Evolutionary conservation across 2,329 filamentous ascomycete species (phyloP), one percentile per base, ranked within the genome.

Genomic region (Sclerotinia nivalis): DNA sequence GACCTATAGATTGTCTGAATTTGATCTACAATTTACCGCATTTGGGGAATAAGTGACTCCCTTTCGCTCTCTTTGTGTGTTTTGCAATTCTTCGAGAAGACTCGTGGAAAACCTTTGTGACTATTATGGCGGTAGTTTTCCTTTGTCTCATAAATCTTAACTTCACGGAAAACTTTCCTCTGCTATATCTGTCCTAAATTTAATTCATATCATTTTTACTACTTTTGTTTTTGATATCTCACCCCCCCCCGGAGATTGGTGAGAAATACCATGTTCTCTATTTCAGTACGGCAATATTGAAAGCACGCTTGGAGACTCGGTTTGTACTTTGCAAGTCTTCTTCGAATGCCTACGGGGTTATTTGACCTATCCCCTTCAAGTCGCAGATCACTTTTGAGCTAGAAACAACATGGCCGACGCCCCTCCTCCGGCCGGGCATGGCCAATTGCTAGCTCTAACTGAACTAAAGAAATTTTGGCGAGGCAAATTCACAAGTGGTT

Each of bases 41-140:
- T 65, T 52, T 65, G 34, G 47, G 34, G 12, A 43, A 64, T 25
- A 20, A 60, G 25, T 40, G 34, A 28, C 47, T 52, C 20, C 4
- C 31, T 28, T 65, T 52, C n/a, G 15, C 61, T 65, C 61, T 64
- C 61, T 64, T 52, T 64, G 47, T 64, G 47, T 40, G 31, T 64
- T 52, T 64, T 47, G 8, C 3, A 28, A 22, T 52, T 52, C 12
- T 37, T 28, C 9, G 22, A 64, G 47, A 64, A 40, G 49, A 13
- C 45, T 64, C n/a, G 31, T 64, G 31, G 47, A 64, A 43, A 62
- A 25, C 15, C 47, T 64, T 64, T 64, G 61, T 52, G 22, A 28
- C 15, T 4, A 13, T 64, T 40, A 28, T 40, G 5, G 28, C 2
- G 10, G 59, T 31, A n/a, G 10, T 34, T 61, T 31, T n/a, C 22